Percentiles rank a stretch among this genome's conserved stretches.
phyloP scores from a whole-genome alignment of 441 rosid genomes.

The Arabidopsis lyrata region DNA sequence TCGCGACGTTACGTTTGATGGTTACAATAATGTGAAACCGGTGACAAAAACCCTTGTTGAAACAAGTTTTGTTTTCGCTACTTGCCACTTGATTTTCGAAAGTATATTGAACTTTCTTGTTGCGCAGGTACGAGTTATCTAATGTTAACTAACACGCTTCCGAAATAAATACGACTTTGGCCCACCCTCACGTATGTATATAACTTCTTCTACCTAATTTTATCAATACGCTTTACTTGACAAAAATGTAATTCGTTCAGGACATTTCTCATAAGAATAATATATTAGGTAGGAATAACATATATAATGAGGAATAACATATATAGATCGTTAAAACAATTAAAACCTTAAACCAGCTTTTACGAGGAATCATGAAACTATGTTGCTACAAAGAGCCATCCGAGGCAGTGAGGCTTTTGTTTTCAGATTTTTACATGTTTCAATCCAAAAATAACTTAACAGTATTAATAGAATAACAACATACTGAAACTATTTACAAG shows the following conservation, averaged over 20 bases:
- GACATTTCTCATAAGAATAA: neutral
- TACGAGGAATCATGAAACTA: neutral
- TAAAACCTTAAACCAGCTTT: neutral
- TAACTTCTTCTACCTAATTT: constrained; percentile 1
- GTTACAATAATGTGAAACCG: neutral
- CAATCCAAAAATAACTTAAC: neutral
- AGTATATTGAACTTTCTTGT: neutral
- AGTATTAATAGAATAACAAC: neutral
- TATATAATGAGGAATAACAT: neutral
- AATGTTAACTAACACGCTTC: neutral
- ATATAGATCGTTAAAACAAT: neutral
- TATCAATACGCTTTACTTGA: neutral
- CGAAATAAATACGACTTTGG: neutral
- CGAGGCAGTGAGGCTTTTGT: neutral
- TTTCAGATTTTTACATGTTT: neutral
- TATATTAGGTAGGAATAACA: too few species aligned
- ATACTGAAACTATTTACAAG: neutral
- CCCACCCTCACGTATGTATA: constrained; percentile 6
- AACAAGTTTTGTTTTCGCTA: neutral
- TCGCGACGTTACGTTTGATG: neutral
- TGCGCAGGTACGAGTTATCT: constrained; percentile 2
- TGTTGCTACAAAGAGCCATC: neutral
- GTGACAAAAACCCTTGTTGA: neutral
- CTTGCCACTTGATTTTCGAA: neutral
- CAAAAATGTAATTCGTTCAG: neutral